phyloP scores from a whole-genome alignment of 495 filamentous ascomycete genomes.

The Penicillium mononematosum region DNA sequence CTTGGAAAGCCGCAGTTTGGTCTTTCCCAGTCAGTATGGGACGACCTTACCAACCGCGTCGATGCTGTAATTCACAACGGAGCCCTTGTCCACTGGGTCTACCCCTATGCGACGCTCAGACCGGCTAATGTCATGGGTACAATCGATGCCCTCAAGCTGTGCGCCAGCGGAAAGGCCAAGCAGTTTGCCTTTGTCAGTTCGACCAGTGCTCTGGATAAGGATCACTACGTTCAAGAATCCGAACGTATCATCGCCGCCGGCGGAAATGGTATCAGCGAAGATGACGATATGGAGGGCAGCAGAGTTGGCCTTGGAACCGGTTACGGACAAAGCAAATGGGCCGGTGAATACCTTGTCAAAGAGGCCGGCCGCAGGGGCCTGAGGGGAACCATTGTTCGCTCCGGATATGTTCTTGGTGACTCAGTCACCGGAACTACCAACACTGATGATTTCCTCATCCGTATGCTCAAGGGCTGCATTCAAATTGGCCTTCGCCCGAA shows the following conservation, averaged over 20 bases:
- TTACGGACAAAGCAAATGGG: slow-evolving; percentile 92
- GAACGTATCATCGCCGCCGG: slow-evolving; percentile 54
- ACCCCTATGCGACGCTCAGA: slow-evolving; percentile 72
- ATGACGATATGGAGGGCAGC: slow-evolving; percentile 65
- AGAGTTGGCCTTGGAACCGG: slow-evolving; percentile 70
- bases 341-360: slow-evolving; percentile 73
- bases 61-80: slow-evolving; percentile 91
- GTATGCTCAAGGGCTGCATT: slow-evolving; percentile 85
- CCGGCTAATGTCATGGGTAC: slow-evolving; percentile 80
- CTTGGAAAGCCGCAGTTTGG: slow-evolving; percentile 71
- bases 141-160: slow-evolving; percentile 72
- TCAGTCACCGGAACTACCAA: slow-evolving; percentile 68
- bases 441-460: slow-evolving; percentile 90
- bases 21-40: slow-evolving; percentile 60
- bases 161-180: slow-evolving; percentile 75
- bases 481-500: slow-evolving; percentile 71
- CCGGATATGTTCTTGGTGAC: slow-evolving; percentile 85
- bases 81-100: slow-evolving; percentile 84
- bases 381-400: slow-evolving; percentile 70
- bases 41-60: slow-evolving; percentile 59
- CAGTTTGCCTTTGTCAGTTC: slow-evolving; percentile 80
- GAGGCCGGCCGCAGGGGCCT: slow-evolving; percentile 80
- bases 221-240: slow-evolving; percentile 74
- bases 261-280: slow-evolving; percentile 57
- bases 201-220: slow-evolving; percentile 78